Evolutionary conservation across 108 stramenopile species (phyloP).

Genomic region (Skeletonema menzelii): DNA sequence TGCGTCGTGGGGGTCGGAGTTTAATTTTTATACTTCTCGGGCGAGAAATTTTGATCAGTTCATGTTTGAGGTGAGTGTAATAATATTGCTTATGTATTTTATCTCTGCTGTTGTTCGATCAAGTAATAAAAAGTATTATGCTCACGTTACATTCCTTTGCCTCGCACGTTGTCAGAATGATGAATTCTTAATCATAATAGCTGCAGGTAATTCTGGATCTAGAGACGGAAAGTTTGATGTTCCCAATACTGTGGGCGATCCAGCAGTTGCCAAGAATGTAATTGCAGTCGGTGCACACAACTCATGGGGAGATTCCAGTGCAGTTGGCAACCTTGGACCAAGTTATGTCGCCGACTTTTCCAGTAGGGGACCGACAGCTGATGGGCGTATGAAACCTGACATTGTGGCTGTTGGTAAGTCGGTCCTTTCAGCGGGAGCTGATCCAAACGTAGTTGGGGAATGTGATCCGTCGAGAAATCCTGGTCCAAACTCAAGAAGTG

Average conservation of each 20-base stretch:
- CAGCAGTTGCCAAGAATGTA: conserved; percentile 44
- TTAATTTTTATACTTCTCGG: conserved; percentile 31
- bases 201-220: conserved; percentile 29
- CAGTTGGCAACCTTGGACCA: conserved; percentile 18
- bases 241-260: conserved; percentile 34
- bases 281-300: conserved; percentile 32
- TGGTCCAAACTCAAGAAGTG: conserved; percentile 2
- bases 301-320: conserved; percentile 1
- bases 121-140: not conserved
- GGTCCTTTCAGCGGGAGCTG: conserved; percentile 58
- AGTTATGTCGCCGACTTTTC: conserved; percentile 42
- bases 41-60: conserved; percentile 42
- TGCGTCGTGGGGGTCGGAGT: conserved; percentile 42
- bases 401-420: conserved; percentile 29
- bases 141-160: not conserved
- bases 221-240: conserved; percentile 5
- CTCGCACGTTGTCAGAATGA: conserved; percentile 9
- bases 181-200: conserved; percentile 37
- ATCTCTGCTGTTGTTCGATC: not conserved
- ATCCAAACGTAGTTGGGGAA: conserved; percentile 14
- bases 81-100: not conserved
- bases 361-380: conserved; percentile 33
- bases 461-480: conserved; percentile 24
- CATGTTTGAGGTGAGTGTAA: conserved; percentile 21
- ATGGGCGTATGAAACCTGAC: conserved; percentile 47